A percentile compares a stretch with the other conserved stretches of the same genome.
Evolutionary conservation across 805 yeast genomes (phyloP).

Genomic region (Pichia eremophila): DNA sequence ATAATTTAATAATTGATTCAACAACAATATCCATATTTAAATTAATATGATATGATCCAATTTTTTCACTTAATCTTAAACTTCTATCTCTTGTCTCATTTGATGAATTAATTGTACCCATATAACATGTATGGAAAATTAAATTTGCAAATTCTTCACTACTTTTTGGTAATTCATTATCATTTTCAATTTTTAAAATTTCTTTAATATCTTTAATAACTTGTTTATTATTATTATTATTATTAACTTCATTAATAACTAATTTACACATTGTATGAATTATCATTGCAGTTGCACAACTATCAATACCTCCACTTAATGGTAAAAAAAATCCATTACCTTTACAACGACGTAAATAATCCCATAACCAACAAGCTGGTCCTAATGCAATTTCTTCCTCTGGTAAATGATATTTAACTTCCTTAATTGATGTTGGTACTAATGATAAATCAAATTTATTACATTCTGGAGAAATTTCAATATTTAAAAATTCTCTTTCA

Average conservation of each 20-base stretch:
- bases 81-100: constrained; percentile 79
- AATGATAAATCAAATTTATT: constrained; percentile 52
- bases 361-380: constrained; percentile 99
- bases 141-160: constrained; percentile 69
- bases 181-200: constrained; percentile 45
- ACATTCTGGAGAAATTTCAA: constrained; percentile 55
- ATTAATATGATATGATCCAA: constrained; percentile 88
- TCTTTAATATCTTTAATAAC: constrained; percentile 70
- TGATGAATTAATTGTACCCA: constrained; percentile 95
- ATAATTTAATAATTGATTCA: constrained; percentile 58
- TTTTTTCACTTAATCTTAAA: constrained; percentile 55
- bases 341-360: constrained; percentile 81
- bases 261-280: constrained; percentile 90
- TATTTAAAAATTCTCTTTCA: constrained; percentile 50
- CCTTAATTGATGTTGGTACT: constrained; percentile 44
- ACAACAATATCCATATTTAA: constrained; percentile 87
- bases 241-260: constrained; percentile 57
- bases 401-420: constrained; percentile 62
- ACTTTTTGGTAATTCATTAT: constrained; percentile 43
- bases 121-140: constrained; percentile 82
- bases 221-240: constrained; percentile 63
- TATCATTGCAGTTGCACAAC: constrained; percentile 94
- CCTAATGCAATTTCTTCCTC: constrained; percentile 97
- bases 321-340: constrained; percentile 92
- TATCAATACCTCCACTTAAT: constrained; percentile 93